Evolutionary conservation across 2,329 filamentous ascomycete species (phyloP).

Genomic region (Blumeria hordei): DNA sequence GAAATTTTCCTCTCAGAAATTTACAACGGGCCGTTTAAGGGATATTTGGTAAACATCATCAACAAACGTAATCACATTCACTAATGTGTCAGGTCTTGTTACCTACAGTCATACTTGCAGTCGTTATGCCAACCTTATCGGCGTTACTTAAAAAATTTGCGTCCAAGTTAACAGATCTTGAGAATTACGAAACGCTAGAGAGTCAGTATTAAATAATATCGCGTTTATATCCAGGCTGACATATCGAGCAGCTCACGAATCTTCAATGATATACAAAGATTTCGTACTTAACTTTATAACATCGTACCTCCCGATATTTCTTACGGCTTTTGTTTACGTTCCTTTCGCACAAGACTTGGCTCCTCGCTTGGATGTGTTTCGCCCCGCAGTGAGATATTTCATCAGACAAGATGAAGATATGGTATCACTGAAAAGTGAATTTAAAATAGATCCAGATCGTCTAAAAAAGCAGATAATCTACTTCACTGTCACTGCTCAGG

Average conservation of each 20-base stretch:
- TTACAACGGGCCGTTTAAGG: conserved; percentile 72
- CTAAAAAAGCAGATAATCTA: conserved; percentile 86
- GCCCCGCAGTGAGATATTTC: conserved; percentile 47
- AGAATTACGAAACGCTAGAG: conserved; percentile 82
- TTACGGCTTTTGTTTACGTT: conserved; percentile 85
- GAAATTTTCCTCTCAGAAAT: conserved; percentile 93
- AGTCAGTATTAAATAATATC: conserved; percentile 16
- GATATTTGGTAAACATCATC: conserved; percentile 40
- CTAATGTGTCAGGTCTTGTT: conserved; percentile 43
- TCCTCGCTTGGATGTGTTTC: conserved; percentile 68
- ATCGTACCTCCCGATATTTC: conserved; percentile 74
- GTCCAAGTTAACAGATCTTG: conserved; percentile 50
- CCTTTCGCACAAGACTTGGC: conserved; percentile 69
- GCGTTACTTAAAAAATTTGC: conserved; percentile 54
- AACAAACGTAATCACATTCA: not conserved
- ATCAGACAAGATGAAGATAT: conserved; percentile 52
- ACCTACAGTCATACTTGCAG: conserved; percentile 69
- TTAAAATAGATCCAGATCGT: conserved; percentile 61
- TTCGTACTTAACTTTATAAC: conserved; percentile 95
- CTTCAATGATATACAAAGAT: conserved; percentile 71
- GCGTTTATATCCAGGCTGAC: not conserved
- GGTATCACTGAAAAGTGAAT: conserved; percentile 30
- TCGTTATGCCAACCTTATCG: conserved; percentile 55
- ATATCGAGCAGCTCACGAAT: conserved; percentile 37
- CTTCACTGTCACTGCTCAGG: conserved; percentile 80